A percentile compares a stretch with the other conserved stretches of the same genome.
These are phyloP conservation scores for Naegleria lovaniensis DNA, from an alignment of 208 protist species.

Conservation along the genomic window DNA sequence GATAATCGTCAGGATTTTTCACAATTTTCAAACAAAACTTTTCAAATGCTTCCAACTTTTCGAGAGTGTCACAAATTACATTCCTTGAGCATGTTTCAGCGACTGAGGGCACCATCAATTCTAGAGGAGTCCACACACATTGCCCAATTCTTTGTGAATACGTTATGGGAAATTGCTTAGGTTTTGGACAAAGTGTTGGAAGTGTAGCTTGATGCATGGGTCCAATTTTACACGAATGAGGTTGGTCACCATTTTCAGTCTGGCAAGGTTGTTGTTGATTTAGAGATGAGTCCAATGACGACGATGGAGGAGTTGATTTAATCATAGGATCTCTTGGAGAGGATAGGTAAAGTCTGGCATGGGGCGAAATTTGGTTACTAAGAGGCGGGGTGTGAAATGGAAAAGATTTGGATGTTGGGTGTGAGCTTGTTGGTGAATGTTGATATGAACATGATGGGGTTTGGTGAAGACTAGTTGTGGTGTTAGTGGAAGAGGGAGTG, in stretches of 20 bases:
- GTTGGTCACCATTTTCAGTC: background rate
- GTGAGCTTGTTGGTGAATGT: background rate
- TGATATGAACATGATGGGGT: background rate
- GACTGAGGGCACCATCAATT: too few relatives aligned
- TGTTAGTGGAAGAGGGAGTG: background rate
- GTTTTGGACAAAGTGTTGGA: background rate
- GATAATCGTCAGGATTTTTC: background rate
- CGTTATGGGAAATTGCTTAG: background rate
- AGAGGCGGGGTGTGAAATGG: too few relatives aligned
- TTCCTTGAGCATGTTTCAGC: background rate
- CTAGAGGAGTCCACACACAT: background rate
- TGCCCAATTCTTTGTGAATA: background rate
- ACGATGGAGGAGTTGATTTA: background rate
- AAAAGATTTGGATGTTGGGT: too few relatives aligned
- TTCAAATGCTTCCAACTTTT: background rate
- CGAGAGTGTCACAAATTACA: background rate
- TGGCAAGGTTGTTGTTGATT: background rate
- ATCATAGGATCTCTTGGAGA: background rate
- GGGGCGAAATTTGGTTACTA: too few relatives aligned
- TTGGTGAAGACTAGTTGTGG: background rate
- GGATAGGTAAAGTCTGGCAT: background rate
- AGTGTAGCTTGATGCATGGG: background rate
- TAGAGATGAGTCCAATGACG: background rate
- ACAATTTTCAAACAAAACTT: background rate
- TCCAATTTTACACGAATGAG: background rate